phyloP scores from a whole-genome alignment of 2,329 filamentous ascomycete genomes.

The Sclerotinia subarctica region DNA sequence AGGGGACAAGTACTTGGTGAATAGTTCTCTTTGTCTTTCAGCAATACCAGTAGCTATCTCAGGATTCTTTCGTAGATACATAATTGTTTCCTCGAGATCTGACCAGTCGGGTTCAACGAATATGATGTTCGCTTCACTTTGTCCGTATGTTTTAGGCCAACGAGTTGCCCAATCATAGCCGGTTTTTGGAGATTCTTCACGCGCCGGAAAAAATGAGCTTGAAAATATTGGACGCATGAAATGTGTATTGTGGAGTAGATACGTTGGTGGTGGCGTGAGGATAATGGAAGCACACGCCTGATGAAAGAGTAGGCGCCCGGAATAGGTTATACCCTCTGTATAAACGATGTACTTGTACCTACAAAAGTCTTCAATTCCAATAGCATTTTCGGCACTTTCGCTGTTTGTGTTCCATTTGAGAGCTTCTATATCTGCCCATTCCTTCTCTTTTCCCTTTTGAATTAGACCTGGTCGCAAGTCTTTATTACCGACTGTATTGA shows the following conservation, averaged over 20 bases:
- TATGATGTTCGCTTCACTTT: conserved; percentile 46
- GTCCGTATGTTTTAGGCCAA: conserved; percentile 42
- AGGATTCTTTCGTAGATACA: conserved; percentile 47
- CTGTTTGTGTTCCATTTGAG: conserved; percentile 36
- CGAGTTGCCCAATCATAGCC: conserved; percentile 28
- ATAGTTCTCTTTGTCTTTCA: conserved; percentile 45
- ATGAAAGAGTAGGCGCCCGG: conserved; percentile 50
- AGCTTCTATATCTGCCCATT: conserved; percentile 50
- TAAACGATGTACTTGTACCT: conserved; percentile 50
- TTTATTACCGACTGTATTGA: conserved; percentile 40
- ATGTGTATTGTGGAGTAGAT: conserved; percentile 51
- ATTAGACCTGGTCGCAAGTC: conserved; percentile 31
- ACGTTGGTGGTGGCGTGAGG: conserved; percentile 47
- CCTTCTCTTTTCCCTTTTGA: conserved; percentile 34
- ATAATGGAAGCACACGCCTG: conserved; percentile 50
- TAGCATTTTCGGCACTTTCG: conserved; percentile 45
- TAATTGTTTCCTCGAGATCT: conserved; percentile 47
- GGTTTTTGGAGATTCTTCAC: conserved; percentile 1
- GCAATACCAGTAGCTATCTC: conserved; percentile 48
- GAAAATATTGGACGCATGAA: conserved; percentile 47
- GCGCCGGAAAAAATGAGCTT: conserved; percentile 28
- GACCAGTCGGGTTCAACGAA: conserved; percentile 52
- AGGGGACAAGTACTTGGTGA: conserved; percentile 47
- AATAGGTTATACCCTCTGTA: conserved; percentile 54
- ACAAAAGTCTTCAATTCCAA: conserved; percentile 51